phyloP scores from a whole-genome alignment of 495 filamentous ascomycete genomes.

The Neurospora sp. region DNA sequence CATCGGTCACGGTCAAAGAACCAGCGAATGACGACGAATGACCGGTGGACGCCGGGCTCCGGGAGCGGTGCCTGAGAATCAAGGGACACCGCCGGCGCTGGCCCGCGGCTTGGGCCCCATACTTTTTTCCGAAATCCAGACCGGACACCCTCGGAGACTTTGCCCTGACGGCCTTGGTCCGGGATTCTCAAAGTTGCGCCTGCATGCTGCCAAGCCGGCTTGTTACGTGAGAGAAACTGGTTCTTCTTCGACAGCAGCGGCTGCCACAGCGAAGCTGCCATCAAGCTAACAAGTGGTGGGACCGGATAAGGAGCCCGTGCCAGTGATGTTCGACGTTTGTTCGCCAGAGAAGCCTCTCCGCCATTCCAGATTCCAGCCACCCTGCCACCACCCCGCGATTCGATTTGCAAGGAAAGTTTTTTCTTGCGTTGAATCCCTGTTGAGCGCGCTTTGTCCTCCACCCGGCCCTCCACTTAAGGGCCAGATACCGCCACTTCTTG shows the following conservation, averaged over 20 bases:
- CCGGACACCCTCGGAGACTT: neutral
- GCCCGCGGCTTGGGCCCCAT: neutral
- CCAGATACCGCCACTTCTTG: neutral
- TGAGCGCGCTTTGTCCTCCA: neutral
- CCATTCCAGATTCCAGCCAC: neutral
- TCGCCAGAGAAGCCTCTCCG: neutral
- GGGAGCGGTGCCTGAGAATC: neutral
- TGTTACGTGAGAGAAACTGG: neutral
- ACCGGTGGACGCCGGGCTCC: neutral
- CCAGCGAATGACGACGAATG: neutral
- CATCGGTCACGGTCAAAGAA: neutral
- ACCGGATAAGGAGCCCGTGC: neutral
- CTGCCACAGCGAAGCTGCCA: neutral
- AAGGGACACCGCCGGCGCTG: neutral
- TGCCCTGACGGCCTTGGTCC: neutral
- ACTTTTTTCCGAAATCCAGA: neutral
- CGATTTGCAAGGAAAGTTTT: neutral
- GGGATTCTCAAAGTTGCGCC: neutral
- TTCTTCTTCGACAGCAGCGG: neutral
- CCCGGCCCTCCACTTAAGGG: neutral
- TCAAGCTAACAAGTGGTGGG: neutral
- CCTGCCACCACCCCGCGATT: neutral
- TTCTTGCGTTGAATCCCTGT: neutral
- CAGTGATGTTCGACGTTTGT: neutral
- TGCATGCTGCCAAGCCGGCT: neutral